Evolutionary conservation across 768 basidiomycete species (phyloP).

Genomic region (Phaeotremella fagi): DNA sequence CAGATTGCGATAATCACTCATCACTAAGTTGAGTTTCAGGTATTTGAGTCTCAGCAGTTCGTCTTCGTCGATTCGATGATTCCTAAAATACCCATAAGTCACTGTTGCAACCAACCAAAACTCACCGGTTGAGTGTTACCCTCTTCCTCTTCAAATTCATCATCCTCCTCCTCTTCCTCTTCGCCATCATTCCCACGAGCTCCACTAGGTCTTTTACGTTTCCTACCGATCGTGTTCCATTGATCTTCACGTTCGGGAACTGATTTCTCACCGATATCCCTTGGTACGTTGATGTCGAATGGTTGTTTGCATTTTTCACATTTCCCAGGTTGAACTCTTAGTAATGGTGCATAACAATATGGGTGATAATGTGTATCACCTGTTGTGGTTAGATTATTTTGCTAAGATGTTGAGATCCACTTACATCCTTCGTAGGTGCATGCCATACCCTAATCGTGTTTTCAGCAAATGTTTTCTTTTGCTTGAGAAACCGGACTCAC

Average conservation of each 20-base stretch:
- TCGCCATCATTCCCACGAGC: constrained; percentile 7
- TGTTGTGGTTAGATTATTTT: no score
- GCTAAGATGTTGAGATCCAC: not conserved
- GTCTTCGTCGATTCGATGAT: no score
- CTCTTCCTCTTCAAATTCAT: constrained; percentile 4
- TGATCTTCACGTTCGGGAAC: constrained; percentile 25
- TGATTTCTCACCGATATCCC: constrained; percentile 37
- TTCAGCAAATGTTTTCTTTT: no score
- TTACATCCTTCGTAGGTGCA: constrained; percentile 28
- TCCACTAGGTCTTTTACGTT: constrained; percentile 12
- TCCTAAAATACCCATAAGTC: no score
- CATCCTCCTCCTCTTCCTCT: constrained; percentile 20
- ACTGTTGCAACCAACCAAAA: no score
- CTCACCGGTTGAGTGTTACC: no score
- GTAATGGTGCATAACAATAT: constrained; percentile 26
- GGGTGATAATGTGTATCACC: constrained; percentile 35
- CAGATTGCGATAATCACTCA: not conserved
- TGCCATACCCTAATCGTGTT: constrained; percentile 16
- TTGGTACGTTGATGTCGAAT: constrained; percentile 12
- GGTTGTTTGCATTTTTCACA: constrained; percentile 29
- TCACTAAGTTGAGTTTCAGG: not conserved
- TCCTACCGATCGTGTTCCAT: constrained; percentile 5
- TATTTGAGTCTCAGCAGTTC: no score
- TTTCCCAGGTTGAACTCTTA: constrained; percentile 4
- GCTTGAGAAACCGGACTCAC: constrained; percentile 19